Evolutionary conservation across 169 alveolate genomes (phyloP).

Genomic region (Eimeria mitis): DNA sequence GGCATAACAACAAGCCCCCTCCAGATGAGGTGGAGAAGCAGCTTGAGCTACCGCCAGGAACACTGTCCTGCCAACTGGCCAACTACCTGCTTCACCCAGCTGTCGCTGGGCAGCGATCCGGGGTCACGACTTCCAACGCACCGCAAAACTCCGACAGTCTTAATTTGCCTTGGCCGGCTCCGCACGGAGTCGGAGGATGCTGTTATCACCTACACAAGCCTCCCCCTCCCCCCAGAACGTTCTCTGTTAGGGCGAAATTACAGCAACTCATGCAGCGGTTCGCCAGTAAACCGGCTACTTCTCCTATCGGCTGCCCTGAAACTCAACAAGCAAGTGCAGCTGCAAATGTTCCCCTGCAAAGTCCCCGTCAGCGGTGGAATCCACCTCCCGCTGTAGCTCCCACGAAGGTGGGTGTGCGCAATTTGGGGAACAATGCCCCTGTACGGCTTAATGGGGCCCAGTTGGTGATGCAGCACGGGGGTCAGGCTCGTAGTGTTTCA

Average conservation of each 20-base stretch:
- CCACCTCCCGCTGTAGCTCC: conserved; percentile 40
- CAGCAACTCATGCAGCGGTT: conserved; percentile 67
- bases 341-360: conserved; percentile 4
- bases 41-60: conserved; percentile 77
- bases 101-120: conserved; percentile 78
- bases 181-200: conserved; percentile 70
- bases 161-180: conserved; percentile 42
- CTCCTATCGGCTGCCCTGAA: conserved; percentile 34
- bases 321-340: conserved; percentile 9
- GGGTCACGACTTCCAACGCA: conserved; percentile 79
- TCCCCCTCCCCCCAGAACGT: conserved; percentile 61
- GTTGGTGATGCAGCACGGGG: conserved; percentile 69
- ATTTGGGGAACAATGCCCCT: background rate
- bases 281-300: conserved; percentile 8
- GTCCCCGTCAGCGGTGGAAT: conserved; percentile 39
- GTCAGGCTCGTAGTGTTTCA: conserved; percentile 36
- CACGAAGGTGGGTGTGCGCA: background rate
- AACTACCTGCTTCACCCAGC: conserved; percentile 76
- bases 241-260: conserved; percentile 58
- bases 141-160: conserved; percentile 82
- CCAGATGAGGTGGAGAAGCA: conserved; percentile 82
- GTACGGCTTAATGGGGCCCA: conserved; percentile 67
- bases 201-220: conserved; percentile 80
- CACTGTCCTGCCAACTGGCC: conserved; percentile 76
- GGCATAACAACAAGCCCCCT: conserved; percentile 81